Evolutionary conservation across 371 early-diverging fungal species (phyloP), one percentile per base, ranked within the genome.

Genomic region (Mortierella sp.): DNA sequence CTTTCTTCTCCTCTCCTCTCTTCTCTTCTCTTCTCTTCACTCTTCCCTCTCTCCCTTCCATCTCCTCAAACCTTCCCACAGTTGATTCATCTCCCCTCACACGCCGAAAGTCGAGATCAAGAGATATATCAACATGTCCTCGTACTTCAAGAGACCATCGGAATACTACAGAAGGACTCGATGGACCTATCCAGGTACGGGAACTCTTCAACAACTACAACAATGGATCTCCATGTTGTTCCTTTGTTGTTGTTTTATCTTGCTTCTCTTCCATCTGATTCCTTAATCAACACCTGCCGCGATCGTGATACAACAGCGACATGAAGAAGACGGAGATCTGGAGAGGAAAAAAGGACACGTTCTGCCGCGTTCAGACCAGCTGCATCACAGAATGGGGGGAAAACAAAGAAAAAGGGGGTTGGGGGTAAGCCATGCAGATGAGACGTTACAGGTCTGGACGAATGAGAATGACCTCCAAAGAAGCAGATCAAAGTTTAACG

Each of bases 151-250:
- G 58, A 55, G 69, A 30, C 76, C 76, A 31, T 10, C 46, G 54
- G 76, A 76, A 52, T 69, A 58, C 62, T 76, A 76, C 50, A 41
- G 61, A 45, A 54, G 70, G 56, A 69, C 61, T 23, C 65, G 54
- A n/a, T 76, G 76, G 76, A 65, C 66, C 24, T 76, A 76, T 54
- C 76, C 76, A 68, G 76, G 76, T 69, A 76, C 65, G 42, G 57
- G 45, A 47, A 12, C 23, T 52, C 18, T 41, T 19, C 21, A 14
- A 38, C 43, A 28, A n/a, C 48, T 31, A 34, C n/a, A n/a, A n/a
- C n/a, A n/a, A n/a, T n/a, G n/a, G n/a, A n/a, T n/a, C n/a, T n/a
- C n/a, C n/a, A n/a, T n/a, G n/a, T 18, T 18, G 30, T n/a, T 2
- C 38, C 23, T 51, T 39, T 19, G 3, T 41, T 16, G 12, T 18